Evolutionary conservation across 441 rosid species (phyloP).

Genomic region (Arabidopsis lyrata): DNA sequence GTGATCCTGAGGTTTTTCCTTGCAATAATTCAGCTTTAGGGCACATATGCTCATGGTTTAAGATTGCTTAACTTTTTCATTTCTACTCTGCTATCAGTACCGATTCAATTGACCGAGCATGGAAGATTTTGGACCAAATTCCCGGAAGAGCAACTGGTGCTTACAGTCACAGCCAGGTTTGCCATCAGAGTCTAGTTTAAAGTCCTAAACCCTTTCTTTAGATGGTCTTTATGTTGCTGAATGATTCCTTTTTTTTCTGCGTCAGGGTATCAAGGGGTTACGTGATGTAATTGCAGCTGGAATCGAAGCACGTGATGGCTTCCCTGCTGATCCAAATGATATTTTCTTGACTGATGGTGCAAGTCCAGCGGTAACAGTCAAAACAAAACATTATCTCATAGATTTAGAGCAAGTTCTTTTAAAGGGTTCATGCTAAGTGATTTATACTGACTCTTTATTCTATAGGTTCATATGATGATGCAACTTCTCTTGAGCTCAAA

Average conservation of each 20-base stretch:
- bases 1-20: neutral
- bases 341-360: constrained; percentile 96
- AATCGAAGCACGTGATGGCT: constrained; percentile 90
- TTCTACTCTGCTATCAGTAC: constrained; percentile 51
- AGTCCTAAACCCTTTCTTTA: neutral
- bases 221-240: constrained; percentile 4
- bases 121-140: constrained; percentile 88
- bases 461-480: constrained; percentile 94
- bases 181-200: constrained; percentile 31
- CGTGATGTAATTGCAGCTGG: constrained; percentile 91
- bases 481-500: constrained; percentile 79
- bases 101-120: constrained; percentile 80
- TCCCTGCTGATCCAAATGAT: constrained; percentile 81
- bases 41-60: constrained; percentile 4
- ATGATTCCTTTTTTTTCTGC: neutral
- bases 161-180: constrained; percentile 94
- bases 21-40: neutral
- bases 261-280: constrained; percentile 84
- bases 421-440: neutral
- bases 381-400: constrained; percentile 14
- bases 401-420: neutral
- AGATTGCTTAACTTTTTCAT: constrained; percentile 8
- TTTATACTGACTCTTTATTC: neutral
- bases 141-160: constrained; percentile 96
- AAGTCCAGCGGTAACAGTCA: constrained; percentile 76